phyloP scores from a whole-genome alignment of 805 yeast species.

The Candida peoriensis region DNA sequence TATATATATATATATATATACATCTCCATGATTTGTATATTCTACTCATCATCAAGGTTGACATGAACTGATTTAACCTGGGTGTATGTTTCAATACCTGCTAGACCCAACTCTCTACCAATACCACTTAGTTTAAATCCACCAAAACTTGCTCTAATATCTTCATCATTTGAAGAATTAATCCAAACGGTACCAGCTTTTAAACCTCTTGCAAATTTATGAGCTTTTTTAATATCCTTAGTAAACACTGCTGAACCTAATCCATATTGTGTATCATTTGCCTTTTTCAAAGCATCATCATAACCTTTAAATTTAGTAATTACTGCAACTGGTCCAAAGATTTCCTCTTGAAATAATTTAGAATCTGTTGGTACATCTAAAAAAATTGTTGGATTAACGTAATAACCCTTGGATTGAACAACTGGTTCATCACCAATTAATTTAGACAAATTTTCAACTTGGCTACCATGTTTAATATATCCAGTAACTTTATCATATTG shows the following conservation, averaged over 20 bases:
- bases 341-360: conserved; percentile 72
- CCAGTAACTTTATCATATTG: conserved; percentile 49
- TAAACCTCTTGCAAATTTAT: conserved; percentile 52
- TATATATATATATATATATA: too few species aligned
- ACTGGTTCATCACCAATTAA: conserved; percentile 36
- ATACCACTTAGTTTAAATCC: conserved; percentile 77
- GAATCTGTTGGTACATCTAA: conserved; percentile 61
- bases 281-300: conserved; percentile 62
- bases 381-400: conserved; percentile 71
- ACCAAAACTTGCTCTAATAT: conserved; percentile 68
- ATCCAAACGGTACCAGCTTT: conserved; percentile 69
- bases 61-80: conserved; percentile 75
- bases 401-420: conserved; percentile 46
- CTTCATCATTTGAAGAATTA: conserved; percentile 64
- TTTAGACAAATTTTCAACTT: conserved; percentile 44
- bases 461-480: conserved; percentile 40
- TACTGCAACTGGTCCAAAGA: conserved; percentile 82
- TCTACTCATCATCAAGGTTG: too few species aligned
- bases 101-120: conserved; percentile 77
- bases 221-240: conserved; percentile 58
- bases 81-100: conserved; percentile 65
- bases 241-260: conserved; percentile 82
- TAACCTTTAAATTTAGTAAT: conserved; percentile 60
- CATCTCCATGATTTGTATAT: too few species aligned
- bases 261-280: conserved; percentile 74